Evolutionary conservation across 352 stramenopile genomes (phyloP), one percentile per base, ranked within the genome.

Genomic region (Phytophthora rubi): DNA sequence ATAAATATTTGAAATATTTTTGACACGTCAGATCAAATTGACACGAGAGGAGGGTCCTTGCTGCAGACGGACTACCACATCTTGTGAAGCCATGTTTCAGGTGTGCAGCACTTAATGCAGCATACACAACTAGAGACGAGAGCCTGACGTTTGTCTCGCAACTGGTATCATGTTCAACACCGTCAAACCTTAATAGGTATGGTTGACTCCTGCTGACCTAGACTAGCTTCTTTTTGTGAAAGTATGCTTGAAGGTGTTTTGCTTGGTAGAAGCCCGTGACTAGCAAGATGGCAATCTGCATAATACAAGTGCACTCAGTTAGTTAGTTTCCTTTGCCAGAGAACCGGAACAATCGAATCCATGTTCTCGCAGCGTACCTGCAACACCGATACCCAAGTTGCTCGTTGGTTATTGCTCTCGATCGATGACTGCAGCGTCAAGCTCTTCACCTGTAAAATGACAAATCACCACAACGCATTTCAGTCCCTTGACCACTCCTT

Each of bases 211-310:
- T 15, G 33, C 33, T 39, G 33, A 12, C 15, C 9, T 65, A 71
- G 21, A 94, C 86, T 39, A 95, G 73, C 64, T 97, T 97, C 59
- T 95, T 97, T 67, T 90, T 90, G 61, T 91, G 79, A 59, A 97
- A 93, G 70, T 91, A 97, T 62, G 76, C 65, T 63, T 93, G 80
- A 21, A 97, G 74, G 59, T 97, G 79, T 53, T 91, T 85, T 15
- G 87, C 84, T 64, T 97, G 89, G 71, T 89, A 95, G 33, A 94
- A 81, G 13, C 80, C 83, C 2, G 85, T 89, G 33, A 85, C 59
- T 12, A 95, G 47, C 48, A 95, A 67, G 32, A 95, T 80, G 15
- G 72, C 68, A 59, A 92, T 95, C 82, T 95, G 13, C 33, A 42
- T 48, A 6, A 51, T 39, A 53, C 2, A 16, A 51, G 30, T 23